A percentile compares a stretch with the other conserved stretches of the same genome.
These are phyloP conservation scores for Boeremia exigua DNA, from an alignment of 2,329 filamentous ascomycete species.

Conservation along the genomic window DNA sequence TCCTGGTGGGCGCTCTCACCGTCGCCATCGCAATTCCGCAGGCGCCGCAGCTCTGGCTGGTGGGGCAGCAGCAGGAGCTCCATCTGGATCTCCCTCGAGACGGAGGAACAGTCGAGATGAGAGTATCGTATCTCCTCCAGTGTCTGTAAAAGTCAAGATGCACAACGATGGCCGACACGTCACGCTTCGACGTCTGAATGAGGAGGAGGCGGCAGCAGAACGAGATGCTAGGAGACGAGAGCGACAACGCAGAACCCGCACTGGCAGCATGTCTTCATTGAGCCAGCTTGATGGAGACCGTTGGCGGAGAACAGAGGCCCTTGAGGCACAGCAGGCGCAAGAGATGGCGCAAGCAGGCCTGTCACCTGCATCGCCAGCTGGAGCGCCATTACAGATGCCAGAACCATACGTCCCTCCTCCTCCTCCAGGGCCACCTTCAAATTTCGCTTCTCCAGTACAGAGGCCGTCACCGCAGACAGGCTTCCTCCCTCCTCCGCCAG, in stretches of 20 bases:
- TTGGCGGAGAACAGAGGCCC: conserved; percentile 48
- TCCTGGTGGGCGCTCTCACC: conserved; percentile 44
- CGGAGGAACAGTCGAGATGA: conserved; percentile 48
- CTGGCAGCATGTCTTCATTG: conserved; percentile 50
- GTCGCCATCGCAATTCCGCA: conserved; percentile 36
- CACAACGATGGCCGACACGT: conserved; percentile 69
- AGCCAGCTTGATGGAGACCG: conserved; percentile 45
- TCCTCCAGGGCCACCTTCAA: conserved; percentile 41
- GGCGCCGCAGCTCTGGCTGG: conserved; percentile 33
- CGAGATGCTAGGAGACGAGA: conserved; percentile 61
- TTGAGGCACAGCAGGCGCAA: conserved; percentile 45
- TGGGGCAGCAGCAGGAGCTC: conserved; percentile 33
- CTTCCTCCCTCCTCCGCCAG: conserved; percentile 45
- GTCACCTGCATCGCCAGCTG: conserved; percentile 30
- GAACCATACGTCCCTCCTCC: conserved; percentile 39
- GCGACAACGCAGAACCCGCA: conserved; percentile 46
- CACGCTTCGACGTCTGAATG: conserved; percentile 65
- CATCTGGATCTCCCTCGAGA: conserved; percentile 38
- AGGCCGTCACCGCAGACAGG: conserved; percentile 18
- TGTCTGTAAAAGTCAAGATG: conserved; percentile 70
- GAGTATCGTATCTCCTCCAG: conserved; percentile 62
- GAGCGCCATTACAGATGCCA: conserved; percentile 36
- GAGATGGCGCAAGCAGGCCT: conserved; percentile 33
- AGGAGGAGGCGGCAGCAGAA: conserved; percentile 67
- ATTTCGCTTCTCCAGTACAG: conserved; percentile 11